These are phyloP conservation scores for Alternaria hordeiaustralica DNA, from an alignment of 2,329 filamentous ascomycete genomes.

Conservation along the genomic window DNA sequence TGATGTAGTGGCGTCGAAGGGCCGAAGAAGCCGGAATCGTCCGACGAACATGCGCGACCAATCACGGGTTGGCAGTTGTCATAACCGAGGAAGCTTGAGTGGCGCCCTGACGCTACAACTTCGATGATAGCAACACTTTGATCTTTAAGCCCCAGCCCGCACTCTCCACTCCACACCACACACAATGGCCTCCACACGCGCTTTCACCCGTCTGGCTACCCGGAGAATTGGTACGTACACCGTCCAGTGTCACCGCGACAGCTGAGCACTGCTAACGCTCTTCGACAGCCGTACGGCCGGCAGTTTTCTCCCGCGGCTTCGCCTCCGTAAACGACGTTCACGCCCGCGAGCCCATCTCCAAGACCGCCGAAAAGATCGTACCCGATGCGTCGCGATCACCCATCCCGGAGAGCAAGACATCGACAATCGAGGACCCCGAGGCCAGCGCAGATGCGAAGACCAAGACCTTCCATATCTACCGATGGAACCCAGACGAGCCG, in stretches of 20 bases:
- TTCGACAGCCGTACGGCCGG: constrained; percentile 42
- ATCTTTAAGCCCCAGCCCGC: constrained; percentile 26
- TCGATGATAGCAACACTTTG: constrained; percentile 36
- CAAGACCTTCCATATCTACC: constrained; percentile 98
- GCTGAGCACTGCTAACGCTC: constrained; percentile 36
- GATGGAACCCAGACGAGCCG: constrained; percentile 95
- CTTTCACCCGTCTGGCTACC: constrained; percentile 47
- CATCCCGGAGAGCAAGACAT: constrained; percentile 61
- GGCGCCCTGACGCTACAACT: constrained; percentile 18
- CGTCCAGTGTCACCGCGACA: constrained; percentile 8
- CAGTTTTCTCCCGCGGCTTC: constrained; percentile 47
- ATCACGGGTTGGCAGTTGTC: constrained; percentile 15
- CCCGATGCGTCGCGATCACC: constrained; percentile 35
- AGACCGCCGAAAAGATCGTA: constrained; percentile 37
- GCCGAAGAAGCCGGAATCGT: constrained; percentile 19
- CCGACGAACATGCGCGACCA: constrained; percentile 12
- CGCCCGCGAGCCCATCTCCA: constrained; percentile 43
- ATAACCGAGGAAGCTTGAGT: constrained; percentile 23
- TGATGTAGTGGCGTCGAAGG: constrained; percentile 16
- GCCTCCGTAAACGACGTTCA: constrained; percentile 46
- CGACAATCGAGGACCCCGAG: constrained; percentile 67
- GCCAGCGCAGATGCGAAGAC: constrained; percentile 64
- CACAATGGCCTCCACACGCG: constrained; percentile 49
- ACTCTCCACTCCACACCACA: constrained; percentile 33
- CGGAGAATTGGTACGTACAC: constrained; percentile 44